A percentile compares a stretch with the other conserved stretches of the same genome.
Evolutionary conservation across 1,284 basidiomycete species (phyloP).

Genomic region (Ganoderma multipileum): DNA sequence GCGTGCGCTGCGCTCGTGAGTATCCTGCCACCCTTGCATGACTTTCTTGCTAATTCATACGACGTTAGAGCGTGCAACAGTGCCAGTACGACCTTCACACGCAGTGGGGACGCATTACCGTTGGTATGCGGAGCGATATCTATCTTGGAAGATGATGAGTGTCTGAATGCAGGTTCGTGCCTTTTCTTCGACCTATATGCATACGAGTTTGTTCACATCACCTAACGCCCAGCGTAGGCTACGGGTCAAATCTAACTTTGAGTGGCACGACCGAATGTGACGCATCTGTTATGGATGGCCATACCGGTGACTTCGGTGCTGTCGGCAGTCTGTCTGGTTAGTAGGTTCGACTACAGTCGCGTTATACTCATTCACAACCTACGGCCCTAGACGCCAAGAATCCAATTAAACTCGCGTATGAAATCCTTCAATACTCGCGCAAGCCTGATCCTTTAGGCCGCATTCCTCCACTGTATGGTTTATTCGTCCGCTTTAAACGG

Average conservation of each 20-base stretch:
- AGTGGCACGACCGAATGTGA: conserved; percentile 79
- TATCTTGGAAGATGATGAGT: conserved; percentile 64
- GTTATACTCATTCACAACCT: too few relatives aligned
- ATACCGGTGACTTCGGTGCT: conserved; percentile 63
- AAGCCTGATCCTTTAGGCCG: conserved; percentile 61
- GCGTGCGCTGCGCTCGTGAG: conserved; percentile 59
- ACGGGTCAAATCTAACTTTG: conserved; percentile 76
- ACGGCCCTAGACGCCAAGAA: conserved; percentile 62
- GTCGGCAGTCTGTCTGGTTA: conserved; percentile 70
- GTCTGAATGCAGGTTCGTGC: conserved; percentile 68
- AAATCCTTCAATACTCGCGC: conserved; percentile 60
- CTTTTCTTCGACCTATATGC: not conserved
- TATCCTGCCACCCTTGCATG: not conserved
- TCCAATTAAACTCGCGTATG: conserved; percentile 64
- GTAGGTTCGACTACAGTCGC: not conserved
- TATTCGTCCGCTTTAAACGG: too few relatives aligned
- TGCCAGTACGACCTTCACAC: conserved; percentile 39
- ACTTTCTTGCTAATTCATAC: not conserved
- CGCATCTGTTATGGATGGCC: conserved; percentile 72
- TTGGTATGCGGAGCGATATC: conserved; percentile 60
- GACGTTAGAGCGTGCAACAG: conserved; percentile 52
- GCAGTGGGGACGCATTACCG: conserved; percentile 42
- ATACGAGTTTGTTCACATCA: not conserved
- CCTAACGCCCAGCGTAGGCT: conserved; percentile 50
- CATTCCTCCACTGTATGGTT: conserved; percentile 66